Evolutionary conservation across 768 basidiomycete genomes (phyloP).

Genomic region (Leucogyrophana mollusca): DNA sequence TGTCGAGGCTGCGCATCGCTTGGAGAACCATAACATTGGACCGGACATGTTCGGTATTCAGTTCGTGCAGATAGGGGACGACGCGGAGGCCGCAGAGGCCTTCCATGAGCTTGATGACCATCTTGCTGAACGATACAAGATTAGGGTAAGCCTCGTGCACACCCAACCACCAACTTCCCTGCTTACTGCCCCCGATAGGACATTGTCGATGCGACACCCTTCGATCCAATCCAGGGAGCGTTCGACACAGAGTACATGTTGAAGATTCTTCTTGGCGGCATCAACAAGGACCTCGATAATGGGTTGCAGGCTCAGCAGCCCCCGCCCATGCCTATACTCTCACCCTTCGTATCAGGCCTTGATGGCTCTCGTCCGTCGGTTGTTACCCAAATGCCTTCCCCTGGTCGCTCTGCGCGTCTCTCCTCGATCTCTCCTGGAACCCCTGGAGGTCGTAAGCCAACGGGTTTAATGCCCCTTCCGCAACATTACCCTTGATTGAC

Average conservation of each 20-base stretch:
- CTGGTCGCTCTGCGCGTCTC: too few relatives aligned
- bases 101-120: constrained; percentile 41
- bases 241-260: constrained; percentile 35
- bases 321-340: too few relatives aligned
- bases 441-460: too few relatives aligned
- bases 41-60: constrained; percentile 43
- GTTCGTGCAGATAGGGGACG: constrained; percentile 46
- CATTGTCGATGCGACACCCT: constrained; percentile 47
- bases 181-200: constrained; percentile 27
- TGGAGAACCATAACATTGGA: constrained; percentile 34
- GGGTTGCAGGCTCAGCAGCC: too few relatives aligned
- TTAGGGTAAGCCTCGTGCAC: constrained; percentile 19
- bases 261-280: constrained; percentile 30
- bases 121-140: constrained; percentile 27
- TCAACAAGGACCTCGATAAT: constrained; percentile 18
- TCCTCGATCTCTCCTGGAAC: too few relatives aligned
- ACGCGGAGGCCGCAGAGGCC: constrained; percentile 35
- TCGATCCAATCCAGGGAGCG: constrained; percentile 24
- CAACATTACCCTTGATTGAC: too few relatives aligned
- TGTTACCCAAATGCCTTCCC: too few relatives aligned
- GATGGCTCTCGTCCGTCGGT: too few relatives aligned
- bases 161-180: not conserved
- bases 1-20: constrained; percentile 35
- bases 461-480: too few relatives aligned
- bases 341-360: too few relatives aligned